Base-by-base conservation (phyloP, 257 asterid genomes). In the Ophiorrhiza pumila region DNA sequence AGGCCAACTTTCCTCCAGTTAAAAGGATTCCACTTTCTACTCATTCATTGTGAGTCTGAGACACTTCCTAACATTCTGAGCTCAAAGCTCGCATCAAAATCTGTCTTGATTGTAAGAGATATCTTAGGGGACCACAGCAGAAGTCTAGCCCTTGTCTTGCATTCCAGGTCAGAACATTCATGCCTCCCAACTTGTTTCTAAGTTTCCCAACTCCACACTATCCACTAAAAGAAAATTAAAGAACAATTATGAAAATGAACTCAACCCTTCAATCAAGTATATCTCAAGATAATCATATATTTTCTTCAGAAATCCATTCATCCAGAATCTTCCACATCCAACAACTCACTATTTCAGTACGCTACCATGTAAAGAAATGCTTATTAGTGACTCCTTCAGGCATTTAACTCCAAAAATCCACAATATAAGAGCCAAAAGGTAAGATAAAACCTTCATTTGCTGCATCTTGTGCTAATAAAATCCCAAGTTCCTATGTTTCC, bases 1-100 rank as follows among this genome's bases (percentile, higher is more conserved):
- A n/a, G 46, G 10, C 68, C 47, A 37, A 13, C 11, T 22, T 12
- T 5, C 22, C 52, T 64, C 32, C 32, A 64, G 27, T 15, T 61
- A 63, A 64, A 22, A 27, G 45, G 45, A 64, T n/a, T 41, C 31
- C 39, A 34, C 43, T 37, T 32, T 64, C 29, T 37, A 62, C 6
- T 10, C 13, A 64, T 41, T 41, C 52, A 62, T 64, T 25, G 68
- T 64, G 50, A 35, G 41, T 23, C 69, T n/a, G 43, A 64, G 37
- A n/a, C 50, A 56, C 23, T 56, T 2, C 10, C 23, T 25, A 56
- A 56, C 4, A 14, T 23, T 56, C 62, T 25, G 5, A 13, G 23
- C 34, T 23, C 62, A 11, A 23, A 23, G 10, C 6, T 2, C 17
- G 7, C 4, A 56, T 56, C 35, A 8, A 23, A 8, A 56, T 25